Base-by-base conservation (phyloP, 2,329 filamentous ascomycete genomes). In the Coniochaeta prunicola region DNA sequence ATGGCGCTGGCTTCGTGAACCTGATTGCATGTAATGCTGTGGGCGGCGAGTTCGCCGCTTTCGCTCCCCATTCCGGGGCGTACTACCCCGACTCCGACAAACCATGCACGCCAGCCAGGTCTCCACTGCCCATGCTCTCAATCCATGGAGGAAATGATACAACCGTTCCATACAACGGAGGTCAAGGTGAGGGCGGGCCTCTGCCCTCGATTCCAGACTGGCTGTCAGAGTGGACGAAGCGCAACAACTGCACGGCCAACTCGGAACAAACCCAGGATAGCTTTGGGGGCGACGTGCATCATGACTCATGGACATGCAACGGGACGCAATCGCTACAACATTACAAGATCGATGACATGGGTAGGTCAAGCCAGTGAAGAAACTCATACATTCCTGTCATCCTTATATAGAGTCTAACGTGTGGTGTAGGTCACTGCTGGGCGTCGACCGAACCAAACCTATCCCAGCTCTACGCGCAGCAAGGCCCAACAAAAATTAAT, bases 351-450 rank as follows among this genome's bases (percentile, higher is more conserved):
- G 71, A 76, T 57, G 67, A 69, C 53, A 72, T 78, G 68, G 76
- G n/a, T n/a, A n/a, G n/a, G n/a, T n/a, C n/a, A n/a, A n/a, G n/a
- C n/a, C n/a, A n/a, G n/a, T n/a, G n/a, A n/a, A n/a, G n/a, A n/a
- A n/a, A n/a, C n/a, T n/a, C n/a, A n/a, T n/a, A n/a, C n/a, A n/a
- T n/a, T n/a, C n/a, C n/a, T n/a, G n/a, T n/a, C n/a, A n/a, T n/a
- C n/a, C n/a, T n/a, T n/a, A n/a, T n/a, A n/a, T n/a, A n/a, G n/a
- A n/a, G n/a, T n/a, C n/a, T n/a, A n/a, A n/a, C n/a, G n/a, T n/a
- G n/a, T n/a, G n/a, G n/a, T n/a, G n/a, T n/a, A n/a, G n/a, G 74
- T 17, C 77, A 80, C 60, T 71, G 70, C 58, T 80, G 77, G 77
- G 72, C 77, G 5, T 77, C 76, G 24, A 77, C 73, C 4, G 71